A percentile compares a stretch with the other conserved stretches of the same genome.
Conservation (phyloP, 2,329 filamentous ascomycete species). For the Neofusicoccum cordaticola region DNA sequence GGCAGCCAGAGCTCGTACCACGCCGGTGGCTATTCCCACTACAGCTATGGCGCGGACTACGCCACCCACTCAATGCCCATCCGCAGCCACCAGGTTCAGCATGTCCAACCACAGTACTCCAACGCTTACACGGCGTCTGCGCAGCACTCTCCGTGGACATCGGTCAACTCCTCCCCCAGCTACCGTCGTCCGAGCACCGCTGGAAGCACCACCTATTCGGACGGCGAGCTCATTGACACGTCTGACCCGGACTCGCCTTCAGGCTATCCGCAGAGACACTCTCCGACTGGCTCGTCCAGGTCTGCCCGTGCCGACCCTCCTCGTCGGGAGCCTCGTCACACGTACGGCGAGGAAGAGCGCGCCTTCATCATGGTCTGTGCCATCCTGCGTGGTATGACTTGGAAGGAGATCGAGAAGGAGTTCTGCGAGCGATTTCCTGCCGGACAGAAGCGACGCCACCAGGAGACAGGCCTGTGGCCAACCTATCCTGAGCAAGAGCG, state of each 20-base stretch:
- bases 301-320: neutral
- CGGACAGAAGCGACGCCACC: conserved; percentile 14
- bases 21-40: conserved; percentile 1
- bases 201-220: conserved; percentile 1
- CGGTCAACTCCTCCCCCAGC: neutral
- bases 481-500: conserved; percentile 16
- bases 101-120: neutral
- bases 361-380: conserved; percentile 18
- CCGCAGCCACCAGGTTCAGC: neutral
- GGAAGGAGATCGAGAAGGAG: conserved; percentile 17
- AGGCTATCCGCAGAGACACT: neutral
- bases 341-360: conserved; percentile 16
- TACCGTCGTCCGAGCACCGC: conserved; percentile 9
- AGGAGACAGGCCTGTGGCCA: conserved; percentile 11
- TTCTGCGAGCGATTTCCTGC: conserved; percentile 13
- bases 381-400: conserved; percentile 13
- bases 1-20: neutral
- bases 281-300: neutral
- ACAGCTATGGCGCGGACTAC: neutral
- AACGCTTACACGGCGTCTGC: neutral
- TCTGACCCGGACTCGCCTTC: conserved; percentile 3
- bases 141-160: conserved; percentile 3
- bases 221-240: neutral
- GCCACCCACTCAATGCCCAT: neutral
- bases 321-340: conserved; percentile 12